Evolutionary conservation across 2,329 filamentous ascomycete genomes (phyloP).

Genomic region (Trichoderma breve): DNA sequence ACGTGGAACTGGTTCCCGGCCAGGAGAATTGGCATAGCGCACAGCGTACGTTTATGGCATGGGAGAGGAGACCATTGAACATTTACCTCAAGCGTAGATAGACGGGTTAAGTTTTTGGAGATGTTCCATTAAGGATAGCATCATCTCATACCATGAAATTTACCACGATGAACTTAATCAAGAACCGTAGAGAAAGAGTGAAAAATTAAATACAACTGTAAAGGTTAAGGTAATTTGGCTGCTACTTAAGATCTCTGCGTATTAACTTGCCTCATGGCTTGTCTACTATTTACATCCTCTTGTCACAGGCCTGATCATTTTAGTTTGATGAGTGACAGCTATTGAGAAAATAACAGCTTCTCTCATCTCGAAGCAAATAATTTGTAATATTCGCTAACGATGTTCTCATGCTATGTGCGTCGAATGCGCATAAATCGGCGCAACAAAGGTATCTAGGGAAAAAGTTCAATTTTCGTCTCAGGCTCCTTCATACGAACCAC

Average conservation of each 20-base stretch:
- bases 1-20: slow-evolving; percentile 35
- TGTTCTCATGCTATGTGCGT: background rate
- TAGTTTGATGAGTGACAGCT: too few species aligned
- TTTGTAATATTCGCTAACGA: background rate
- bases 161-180: background rate
- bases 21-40: slow-evolving; percentile 26
- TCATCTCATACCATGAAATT: background rate
- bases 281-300: too few species aligned
- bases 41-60: slow-evolving; percentile 24
- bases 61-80: slow-evolving; percentile 25
- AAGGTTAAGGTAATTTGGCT: too few species aligned
- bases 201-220: background rate
- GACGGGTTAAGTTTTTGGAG: background rate
- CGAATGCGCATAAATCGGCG: background rate
- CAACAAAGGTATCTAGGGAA: background rate
- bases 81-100: background rate
- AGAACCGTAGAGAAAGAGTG: background rate
- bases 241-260: too few species aligned
- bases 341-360: too few species aligned
- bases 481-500: slow-evolving; percentile 13
- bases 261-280: too few species aligned
- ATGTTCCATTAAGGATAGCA: background rate
- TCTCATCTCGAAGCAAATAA: background rate
- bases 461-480: background rate
- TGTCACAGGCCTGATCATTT: too few species aligned